phyloP scores from a whole-genome alignment of 345 rosid species.

The Lumnitzera racemosa region DNA sequence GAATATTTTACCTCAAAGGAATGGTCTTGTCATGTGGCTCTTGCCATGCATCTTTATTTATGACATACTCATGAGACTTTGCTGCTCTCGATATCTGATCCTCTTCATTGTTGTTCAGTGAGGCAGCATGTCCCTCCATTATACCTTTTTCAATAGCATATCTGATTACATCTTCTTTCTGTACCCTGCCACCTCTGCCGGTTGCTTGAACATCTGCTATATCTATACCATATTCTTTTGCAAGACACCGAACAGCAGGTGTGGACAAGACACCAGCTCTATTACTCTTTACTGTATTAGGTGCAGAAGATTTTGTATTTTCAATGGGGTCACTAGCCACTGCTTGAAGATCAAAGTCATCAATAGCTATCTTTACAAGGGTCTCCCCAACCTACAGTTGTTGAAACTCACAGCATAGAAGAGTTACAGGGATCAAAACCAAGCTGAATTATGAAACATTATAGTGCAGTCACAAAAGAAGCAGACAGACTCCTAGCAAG shows the following conservation, averaged over 20 bases:
- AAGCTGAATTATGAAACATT: not conserved
- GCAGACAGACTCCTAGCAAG: not conserved
- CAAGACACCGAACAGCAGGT: constrained; percentile 78
- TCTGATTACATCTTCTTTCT: constrained; percentile 68
- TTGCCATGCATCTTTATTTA: constrained; percentile 17
- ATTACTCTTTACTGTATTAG: constrained; percentile 18
- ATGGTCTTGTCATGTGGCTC: constrained; percentile 42
- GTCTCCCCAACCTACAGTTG: constrained; percentile 82
- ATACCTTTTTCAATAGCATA: constrained; percentile 43
- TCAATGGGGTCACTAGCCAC: constrained; percentile 13
- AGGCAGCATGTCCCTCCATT: constrained; percentile 24
- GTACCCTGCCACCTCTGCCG: constrained; percentile 70
- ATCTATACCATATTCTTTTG: constrained; percentile 59
- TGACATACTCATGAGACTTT: constrained; percentile 8
- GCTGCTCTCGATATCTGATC: constrained; percentile 20
- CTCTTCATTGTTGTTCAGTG: constrained; percentile 11
- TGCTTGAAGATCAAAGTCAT: constrained; percentile 30
- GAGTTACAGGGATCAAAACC: constrained; percentile 1
- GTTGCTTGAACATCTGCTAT: constrained; percentile 54
- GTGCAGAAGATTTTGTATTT: constrained; percentile 12
- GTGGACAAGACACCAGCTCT: constrained; percentile 51
- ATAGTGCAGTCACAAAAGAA: not conserved
- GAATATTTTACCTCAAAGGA: constrained; percentile 51
- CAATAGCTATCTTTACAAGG: constrained; percentile 57
- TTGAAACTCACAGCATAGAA: constrained; percentile 9